These are phyloP conservation scores for Moesziomyces sp. DNA, from an alignment of 1,284 basidiomycete genomes.

Conservation along the genomic window DNA sequence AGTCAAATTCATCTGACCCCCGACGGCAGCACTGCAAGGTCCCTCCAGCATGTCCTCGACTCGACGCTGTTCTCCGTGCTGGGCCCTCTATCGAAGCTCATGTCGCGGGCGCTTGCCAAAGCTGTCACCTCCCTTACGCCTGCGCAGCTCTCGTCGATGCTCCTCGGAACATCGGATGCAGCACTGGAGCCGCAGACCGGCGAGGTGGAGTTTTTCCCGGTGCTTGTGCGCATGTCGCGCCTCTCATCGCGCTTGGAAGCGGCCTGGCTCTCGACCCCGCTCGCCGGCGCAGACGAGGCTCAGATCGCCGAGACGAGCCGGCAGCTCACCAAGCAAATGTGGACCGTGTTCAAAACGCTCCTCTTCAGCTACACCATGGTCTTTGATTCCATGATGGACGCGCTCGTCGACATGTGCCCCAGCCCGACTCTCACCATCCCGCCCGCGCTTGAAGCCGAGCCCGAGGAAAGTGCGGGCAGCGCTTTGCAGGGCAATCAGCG, in stretches of 20 bases:
- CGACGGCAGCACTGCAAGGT: conserved; percentile 10
- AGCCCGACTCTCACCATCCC: conserved; percentile 53
- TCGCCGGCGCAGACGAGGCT: conserved; percentile 37
- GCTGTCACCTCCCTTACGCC: conserved; percentile 30
- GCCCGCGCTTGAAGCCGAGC: conserved; percentile 5
- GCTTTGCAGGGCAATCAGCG: conserved; percentile 5
- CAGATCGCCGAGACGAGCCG: conserved; percentile 35
- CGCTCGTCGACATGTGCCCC: conserved; percentile 63
- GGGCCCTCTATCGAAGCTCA: conserved; percentile 60
- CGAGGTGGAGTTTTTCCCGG: conserved; percentile 25
- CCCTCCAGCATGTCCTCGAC: conserved; percentile 11
- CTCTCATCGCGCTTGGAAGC: conserved; percentile 36
- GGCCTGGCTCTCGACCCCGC: conserved; percentile 34
- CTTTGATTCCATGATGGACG: conserved; percentile 63
- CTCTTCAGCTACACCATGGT: conserved; percentile 64
- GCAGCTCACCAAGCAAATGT: conserved; percentile 47
- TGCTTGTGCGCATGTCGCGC: conserved; percentile 43
- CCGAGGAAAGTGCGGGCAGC: conserved; percentile 6
- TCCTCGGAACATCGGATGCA: conserved; percentile 30
- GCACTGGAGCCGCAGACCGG: conserved; percentile 13
- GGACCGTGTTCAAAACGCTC: conserved; percentile 61
- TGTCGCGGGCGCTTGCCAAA: conserved; percentile 49
- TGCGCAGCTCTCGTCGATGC: conserved; percentile 33
- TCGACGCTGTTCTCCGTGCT: conserved; percentile 52
- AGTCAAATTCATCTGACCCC: conserved; percentile 5